phyloP scores from a whole-genome alignment of 306 rosid species.

The Oemleria cerasiformis region DNA sequence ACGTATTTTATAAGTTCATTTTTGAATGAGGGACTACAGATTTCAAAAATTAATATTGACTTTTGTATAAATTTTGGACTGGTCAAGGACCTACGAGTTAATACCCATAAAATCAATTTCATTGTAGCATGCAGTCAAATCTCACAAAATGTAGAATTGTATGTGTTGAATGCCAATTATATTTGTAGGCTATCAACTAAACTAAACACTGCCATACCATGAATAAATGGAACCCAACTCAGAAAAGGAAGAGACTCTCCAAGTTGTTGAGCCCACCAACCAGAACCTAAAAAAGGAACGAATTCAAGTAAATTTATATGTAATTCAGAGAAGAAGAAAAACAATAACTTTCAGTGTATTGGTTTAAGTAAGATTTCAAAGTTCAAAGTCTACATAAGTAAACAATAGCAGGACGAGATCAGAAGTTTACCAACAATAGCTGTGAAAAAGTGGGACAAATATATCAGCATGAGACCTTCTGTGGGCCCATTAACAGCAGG shows the following conservation, averaged over 20 bases:
- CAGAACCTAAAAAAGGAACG: conserved; percentile 61
- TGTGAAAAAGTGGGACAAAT: conserved; percentile 68
- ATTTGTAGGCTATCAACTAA: conserved; percentile 1
- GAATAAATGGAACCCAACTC: conserved; percentile 66
- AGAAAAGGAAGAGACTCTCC: conserved; percentile 70
- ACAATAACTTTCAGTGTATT: not conserved
- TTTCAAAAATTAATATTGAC: too few species aligned
- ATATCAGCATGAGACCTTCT: conserved; percentile 90
- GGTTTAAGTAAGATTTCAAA: not conserved
- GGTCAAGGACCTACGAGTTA: too few species aligned
- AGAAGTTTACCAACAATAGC: conserved; percentile 71
- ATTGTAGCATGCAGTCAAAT: not conserved
- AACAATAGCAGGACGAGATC: conserved; percentile 15
- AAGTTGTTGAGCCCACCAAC: conserved; percentile 81
- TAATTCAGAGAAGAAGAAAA: not conserved
- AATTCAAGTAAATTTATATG: not conserved
- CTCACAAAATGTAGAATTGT: not conserved
- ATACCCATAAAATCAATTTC: too few species aligned
- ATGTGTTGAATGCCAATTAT: not conserved
- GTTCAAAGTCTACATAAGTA: conserved; percentile 6
- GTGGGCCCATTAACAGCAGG: conserved; percentile 96
- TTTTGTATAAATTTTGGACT: too few species aligned
- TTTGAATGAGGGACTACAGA: too few species aligned
- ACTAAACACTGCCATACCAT: conserved; percentile 44
- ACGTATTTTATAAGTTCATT: too few species aligned